Evolutionary conservation across 768 basidiomycete species (phyloP), one percentile per base, ranked within the genome.

Genomic region (Boletus tomentosulus): DNA sequence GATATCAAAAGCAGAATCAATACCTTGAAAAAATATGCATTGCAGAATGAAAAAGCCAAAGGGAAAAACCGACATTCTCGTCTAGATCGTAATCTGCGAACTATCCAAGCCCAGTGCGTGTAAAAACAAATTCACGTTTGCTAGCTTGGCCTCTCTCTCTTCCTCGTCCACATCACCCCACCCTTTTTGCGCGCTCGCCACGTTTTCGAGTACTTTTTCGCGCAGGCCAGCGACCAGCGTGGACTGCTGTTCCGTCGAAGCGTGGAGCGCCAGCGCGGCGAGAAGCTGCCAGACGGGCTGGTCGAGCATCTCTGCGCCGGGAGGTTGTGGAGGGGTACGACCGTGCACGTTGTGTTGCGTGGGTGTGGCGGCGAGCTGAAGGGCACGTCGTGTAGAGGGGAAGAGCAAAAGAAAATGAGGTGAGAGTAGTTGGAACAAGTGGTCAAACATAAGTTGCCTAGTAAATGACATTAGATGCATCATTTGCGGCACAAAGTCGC

Each of bases 231-330:
- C 81, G 33, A 99, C 95, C 45, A 99, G 79, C 43, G 83, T 74
- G 58, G 91, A 89, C 67, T 98, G 96, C 69, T 99, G 92, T 60
- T 92, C 87, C 41, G 83, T 77, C 46, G 83, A 82, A 12, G 92
- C 89, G 59, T 89, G 87, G 38, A 95, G 78, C 3, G 94, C 95
- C 47, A 98, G 73, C 2, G 92, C 85, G 7, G 93, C 91, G 34
- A 97, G 80, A 78, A 94, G 91, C 66, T 90, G 87, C 93, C 94
- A 97, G n/a, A 92, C 89, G 13, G 89, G 90, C 68, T 90, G 89
- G 71, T 96, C 92, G 51, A 88, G 77, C 54, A 80, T 76, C 66
- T 89, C 88, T 69, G 74, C 37, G 65, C 68, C 42, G 54, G 61
- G 12, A 2, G 44, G 85, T 64, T 90, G 88, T 70, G 93, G 87